Base-by-base conservation (phyloP, 129 eudicot genomes). In the Helianthus tuberosus region DNA sequence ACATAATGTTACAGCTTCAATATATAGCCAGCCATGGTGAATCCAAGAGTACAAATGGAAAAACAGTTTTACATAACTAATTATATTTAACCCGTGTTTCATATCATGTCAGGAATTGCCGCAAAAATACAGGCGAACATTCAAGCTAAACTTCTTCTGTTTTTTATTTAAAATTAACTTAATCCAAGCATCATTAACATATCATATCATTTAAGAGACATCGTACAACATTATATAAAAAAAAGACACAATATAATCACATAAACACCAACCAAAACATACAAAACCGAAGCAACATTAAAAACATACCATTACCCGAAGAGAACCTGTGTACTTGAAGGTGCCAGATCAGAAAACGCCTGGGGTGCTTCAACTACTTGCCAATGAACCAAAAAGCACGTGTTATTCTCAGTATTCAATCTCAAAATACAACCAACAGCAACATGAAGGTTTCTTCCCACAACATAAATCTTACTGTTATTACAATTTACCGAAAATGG, bases 291-390 rank as follows among this genome's bases (percentile, higher is more conserved):
- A 58, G 41, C 68, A 50, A 57, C 17, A 55, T 47, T 38, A 48
- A 41, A 44, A 68, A 5, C 65, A 76, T 43, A 60, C 41, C 39
- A 44, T 63, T 80, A 92, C 44, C 89, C 98, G 79, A 89, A 89
- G 25, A 92, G 77, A 82, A 92, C 89, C 88, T 92, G 96, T 15
- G 96, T 90, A 69, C 91, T 89, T 10, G 96, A 85, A 27, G 98
- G 98, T 6, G 87, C 71, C 68, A 87, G 68, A 55, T 87, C 80
- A 11, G 84, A 78, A 39, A 87, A 80, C 20, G 66, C 71, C 23
- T 62, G 77, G 0, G 96, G 96, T 59, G 96, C 96, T 69, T 81
- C 79, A 38, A 84, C 81, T 8, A 81, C 87, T 75, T 81, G 76
- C 96, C 96, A 89, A 5, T 51, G 68, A 67, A 90, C 93, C 55